Evolutionary conservation across 1,284 basidiomycete genomes (phyloP).

Genomic region (Tetrapyrgos nigripes): DNA sequence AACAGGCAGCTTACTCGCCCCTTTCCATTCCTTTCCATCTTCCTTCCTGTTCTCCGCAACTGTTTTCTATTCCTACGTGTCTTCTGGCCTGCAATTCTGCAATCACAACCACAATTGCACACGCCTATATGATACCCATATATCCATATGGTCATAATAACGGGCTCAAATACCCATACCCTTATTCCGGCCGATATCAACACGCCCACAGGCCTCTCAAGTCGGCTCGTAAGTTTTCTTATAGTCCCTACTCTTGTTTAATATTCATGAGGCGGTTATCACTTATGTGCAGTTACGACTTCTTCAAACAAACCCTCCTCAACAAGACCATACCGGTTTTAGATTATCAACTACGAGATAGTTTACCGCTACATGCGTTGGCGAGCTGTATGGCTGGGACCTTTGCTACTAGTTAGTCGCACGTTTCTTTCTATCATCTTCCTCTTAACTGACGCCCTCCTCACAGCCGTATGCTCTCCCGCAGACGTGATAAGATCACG

Average conservation of each 20-base stretch:
- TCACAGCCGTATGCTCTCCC: conserved; percentile 83
- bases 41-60: no score
- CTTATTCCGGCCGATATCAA: background rate
- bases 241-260: conserved; percentile 7
- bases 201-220: conserved; percentile 67
- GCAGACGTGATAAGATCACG: conserved; percentile 87
- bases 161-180: no score
- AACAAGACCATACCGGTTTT: conserved; percentile 58
- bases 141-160: no score
- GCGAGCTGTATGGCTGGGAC: conserved; percentile 79
- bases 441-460: conserved; percentile 8
- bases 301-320: conserved; percentile 78
- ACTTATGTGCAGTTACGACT: conserved; percentile 73
- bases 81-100: background rate
- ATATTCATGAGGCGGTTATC: no score
- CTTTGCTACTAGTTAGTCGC: conserved; percentile 80
- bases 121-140: no score
- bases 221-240: conserved; percentile 80
- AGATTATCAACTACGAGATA: conserved; percentile 76
- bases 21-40: background rate
- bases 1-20: background rate
- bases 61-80: background rate
- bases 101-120: no score
- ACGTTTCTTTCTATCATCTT: conserved; percentile 14
- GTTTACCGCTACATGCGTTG: conserved; percentile 66